Base-by-base conservation (phyloP, 2,329 filamentous ascomycete genomes). In the Blastomyces parvus region DNA sequence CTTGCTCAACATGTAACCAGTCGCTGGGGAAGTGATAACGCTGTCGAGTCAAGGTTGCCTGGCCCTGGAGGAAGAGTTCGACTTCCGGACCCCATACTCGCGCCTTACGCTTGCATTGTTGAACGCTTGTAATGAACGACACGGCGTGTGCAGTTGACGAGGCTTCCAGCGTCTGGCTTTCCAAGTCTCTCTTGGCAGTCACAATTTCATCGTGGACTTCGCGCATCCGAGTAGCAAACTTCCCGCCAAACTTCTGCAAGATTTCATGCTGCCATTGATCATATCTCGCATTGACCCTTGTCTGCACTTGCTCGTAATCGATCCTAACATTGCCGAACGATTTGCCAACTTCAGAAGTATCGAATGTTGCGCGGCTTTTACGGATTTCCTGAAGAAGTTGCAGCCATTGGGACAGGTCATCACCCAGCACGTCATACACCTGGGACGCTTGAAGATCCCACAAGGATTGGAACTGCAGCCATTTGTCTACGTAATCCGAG, bases 211-310 rank as follows among this genome's bases (percentile, higher is more conserved):
- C 87, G 70, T 94, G 91, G 3, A 97, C 88, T 71, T 99, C 94
- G 59, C 91, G 85, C 86, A 97, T 95, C 59, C 92, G 89, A 66
- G 86, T 89, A 57, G 92, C 91, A 56, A 99, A 87, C 63, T 94
- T 90, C 63, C 84, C 84, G 46, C 91, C 94, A 76, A 99, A 99
- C 74, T 96, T 96, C 69, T 89, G 85, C 46, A 97, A 82, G 62
- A 99, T 96, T 68, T 99, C 94, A 70, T 97, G 91, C 75, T 99
- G 94, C 94, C 95, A 99, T 75, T 97, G 93, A 73, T 99, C 95
- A 73, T 99, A 99, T 75, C 97, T 99, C 70, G 91, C 91, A 71
- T 97, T 99, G 75, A 99, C 94, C 77, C 96, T 97, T 63, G 93
- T 91, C 76, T 99, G 95, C 0, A 99, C 94, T 76, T 99, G 95